Base-by-base conservation (phyloP, 1,139 yeast genomes). In the Suzukiozyma palmioleophila region DNA sequence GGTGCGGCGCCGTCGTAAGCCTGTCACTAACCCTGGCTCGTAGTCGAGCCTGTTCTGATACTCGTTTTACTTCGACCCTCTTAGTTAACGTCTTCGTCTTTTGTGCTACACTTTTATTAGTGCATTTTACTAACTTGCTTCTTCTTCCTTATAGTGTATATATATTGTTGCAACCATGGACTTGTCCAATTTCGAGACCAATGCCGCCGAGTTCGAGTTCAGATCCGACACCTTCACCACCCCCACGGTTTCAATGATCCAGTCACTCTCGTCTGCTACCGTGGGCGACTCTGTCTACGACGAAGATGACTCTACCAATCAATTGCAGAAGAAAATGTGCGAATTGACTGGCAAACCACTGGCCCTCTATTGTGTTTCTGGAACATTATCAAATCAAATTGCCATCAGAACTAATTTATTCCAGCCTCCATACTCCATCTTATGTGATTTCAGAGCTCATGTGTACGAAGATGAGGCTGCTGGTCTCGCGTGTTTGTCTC, bases 191-290 rank as follows among this genome's bases (percentile, higher is more conserved):
- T 47, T 37, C 33, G 50, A n/a, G 49, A 38, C 11, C 43, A 57
- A 62, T 28, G 60, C 62, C 4, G 67, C 64, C 13, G 35, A 57
- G 9, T 64, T 63, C 48, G 76, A 70, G 46, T 70, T 69, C 51
- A 59, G 76, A 40, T 68, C 74, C 49, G 76, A 70, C 46, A 70
- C 76, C 0, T 70, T 69, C 54, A 70, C 76, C 10, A 69, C 72
- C 3, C 75, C 76, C 1, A 66, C 73, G 0, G 43, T 51, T 10
- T 54, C 64, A 4, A 69, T 70, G 75, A 50, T 67, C n/a, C 53
- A 56, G 21, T 51, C 67, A 3, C 44, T 62, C 29, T 41, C 48
- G 18, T 40, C 40, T 12, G 57, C 71, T 22, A 55, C 67, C 1
- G 53, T 61, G 26, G 76, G 76, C 3, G 76, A 70, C 47, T 57